Evolutionary conservation across 148 eudicot genomes (phyloP).

Genomic region (Pharnaceum exiguum): DNA sequence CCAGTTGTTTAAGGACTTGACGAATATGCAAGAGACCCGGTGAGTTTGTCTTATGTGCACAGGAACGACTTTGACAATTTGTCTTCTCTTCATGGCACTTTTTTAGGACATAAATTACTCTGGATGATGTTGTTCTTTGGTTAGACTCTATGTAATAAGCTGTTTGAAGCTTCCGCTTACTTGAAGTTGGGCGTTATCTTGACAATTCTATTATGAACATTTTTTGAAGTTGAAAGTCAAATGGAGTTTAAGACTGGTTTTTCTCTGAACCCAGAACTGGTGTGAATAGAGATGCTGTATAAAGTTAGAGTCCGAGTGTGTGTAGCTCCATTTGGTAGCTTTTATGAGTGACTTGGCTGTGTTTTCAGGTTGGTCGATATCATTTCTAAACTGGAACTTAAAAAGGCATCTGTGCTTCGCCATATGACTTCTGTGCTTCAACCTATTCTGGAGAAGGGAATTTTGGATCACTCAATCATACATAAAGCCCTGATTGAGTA

Average conservation of each 20-base stretch:
- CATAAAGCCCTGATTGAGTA: constrained; percentile 80
- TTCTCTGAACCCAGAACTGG: no score
- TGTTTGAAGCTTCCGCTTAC: no score
- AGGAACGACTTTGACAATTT: background rate
- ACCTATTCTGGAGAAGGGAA: constrained; percentile 93
- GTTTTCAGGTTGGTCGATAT: constrained; percentile 74
- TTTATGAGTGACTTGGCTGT: background rate
- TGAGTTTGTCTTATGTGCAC: constrained; percentile 16
- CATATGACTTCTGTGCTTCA: constrained; percentile 74
- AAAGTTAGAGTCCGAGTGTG: no score
- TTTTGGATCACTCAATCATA: constrained; percentile 87
- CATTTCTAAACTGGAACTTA: constrained; percentile 64
- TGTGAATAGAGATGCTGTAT: no score
- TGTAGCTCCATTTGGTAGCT: no score
- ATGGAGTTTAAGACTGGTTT: no score
- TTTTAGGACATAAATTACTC: background rate
- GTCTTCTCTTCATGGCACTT: background rate
- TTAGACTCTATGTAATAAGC: no score
- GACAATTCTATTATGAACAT: no score
- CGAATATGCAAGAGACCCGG: constrained; percentile 67
- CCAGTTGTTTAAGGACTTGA: constrained; percentile 81
- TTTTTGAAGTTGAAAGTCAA: no score
- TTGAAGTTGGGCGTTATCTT: no score
- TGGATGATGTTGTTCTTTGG: no score
- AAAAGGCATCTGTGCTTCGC: constrained; percentile 60